Percentiles rank a stretch among this genome's conserved stretches.
phyloP scores from a whole-genome alignment of 148 eudicot genomes.

The Tetragonia tetragonoides region DNA sequence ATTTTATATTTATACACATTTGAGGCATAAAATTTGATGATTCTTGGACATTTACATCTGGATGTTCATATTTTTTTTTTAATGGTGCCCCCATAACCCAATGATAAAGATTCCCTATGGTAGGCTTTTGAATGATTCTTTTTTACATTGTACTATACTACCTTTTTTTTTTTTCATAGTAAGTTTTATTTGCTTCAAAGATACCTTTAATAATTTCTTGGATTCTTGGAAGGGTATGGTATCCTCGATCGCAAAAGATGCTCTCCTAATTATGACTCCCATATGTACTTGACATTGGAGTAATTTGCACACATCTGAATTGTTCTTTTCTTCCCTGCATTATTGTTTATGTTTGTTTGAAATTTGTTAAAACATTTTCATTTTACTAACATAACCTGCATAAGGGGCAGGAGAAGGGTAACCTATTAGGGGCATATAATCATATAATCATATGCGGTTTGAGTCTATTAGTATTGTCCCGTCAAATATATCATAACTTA shows the following conservation, averaged over 20 bases:
- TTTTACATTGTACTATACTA: not conserved
- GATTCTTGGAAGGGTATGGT: conserved; percentile 1
- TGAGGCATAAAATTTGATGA: not conserved
- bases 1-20: not conserved
- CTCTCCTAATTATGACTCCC: conserved; percentile 12
- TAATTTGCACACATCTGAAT: conserved; percentile 7
- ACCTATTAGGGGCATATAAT: too few relatives aligned
- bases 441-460: too few relatives aligned
- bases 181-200: not conserved
- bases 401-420: too few relatives aligned
- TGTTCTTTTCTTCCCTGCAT: not conserved
- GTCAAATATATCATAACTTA: too few relatives aligned
- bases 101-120: conserved; percentile 5
- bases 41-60: not conserved
- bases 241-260: conserved; percentile 7
- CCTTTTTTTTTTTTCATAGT: too few relatives aligned
- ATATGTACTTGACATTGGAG: conserved; percentile 6
- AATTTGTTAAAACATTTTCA: too few relatives aligned
- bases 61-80: not conserved
- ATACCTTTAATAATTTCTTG: not conserved
- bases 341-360: too few relatives aligned
- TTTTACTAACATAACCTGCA: too few relatives aligned
- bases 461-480: too few relatives aligned
- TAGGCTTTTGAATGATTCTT: not conserved
- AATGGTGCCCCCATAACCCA: not conserved